Evolutionary conservation across 192 early-diverging fungal genomes (phyloP), one percentile per base, ranked within the genome.

Genomic region (Backusella psychrophila): DNA sequence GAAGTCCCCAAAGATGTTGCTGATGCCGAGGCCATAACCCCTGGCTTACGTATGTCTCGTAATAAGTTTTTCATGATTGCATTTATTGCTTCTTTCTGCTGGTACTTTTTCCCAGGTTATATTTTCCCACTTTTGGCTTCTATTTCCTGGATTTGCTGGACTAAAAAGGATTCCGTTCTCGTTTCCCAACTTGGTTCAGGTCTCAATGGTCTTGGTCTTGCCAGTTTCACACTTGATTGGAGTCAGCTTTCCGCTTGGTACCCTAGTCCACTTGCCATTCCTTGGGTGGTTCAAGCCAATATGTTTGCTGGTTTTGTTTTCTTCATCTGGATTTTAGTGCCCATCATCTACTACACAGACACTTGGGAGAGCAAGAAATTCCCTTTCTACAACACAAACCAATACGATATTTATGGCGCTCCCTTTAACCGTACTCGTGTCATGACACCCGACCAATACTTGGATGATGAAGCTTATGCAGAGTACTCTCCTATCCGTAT

Each of bases 141-240:
- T 26, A 82, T 96, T 31, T 80, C 91, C 11, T 78, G 90, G 35
- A 79, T 93, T 9, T 93, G 92, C 70, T 86, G 86, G 86, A 85
- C 81, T 75, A 87, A 87, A n/a, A 74, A 77, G 7, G 83, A 87
- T 56, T 87, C 86, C 1, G 71, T 87, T 6, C 49, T 87, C 17
- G 71, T 85, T 23, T 84, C 83, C 63, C 86, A 88, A 77, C 49
- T 90, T 11, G 87, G 89, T 33, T 85, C 84, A 59, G 89, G 87
- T 42, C 49, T 85, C 34, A 80, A 89, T 36, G 94, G 92, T 23
- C 80, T 94, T 38, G 94, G 94, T 5, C 85, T 94, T 69, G 78
- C 90, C 31, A 89, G 87, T 74, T 90, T 95, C 46, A 86, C 90
- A 4, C 75, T 95, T 19, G 94, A 96, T 82, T 96, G 94, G 94